Evolutionary conservation across 371 early-diverging fungal species (phyloP).

Genomic region (Paramicrosporidium saccamoebae): DNA sequence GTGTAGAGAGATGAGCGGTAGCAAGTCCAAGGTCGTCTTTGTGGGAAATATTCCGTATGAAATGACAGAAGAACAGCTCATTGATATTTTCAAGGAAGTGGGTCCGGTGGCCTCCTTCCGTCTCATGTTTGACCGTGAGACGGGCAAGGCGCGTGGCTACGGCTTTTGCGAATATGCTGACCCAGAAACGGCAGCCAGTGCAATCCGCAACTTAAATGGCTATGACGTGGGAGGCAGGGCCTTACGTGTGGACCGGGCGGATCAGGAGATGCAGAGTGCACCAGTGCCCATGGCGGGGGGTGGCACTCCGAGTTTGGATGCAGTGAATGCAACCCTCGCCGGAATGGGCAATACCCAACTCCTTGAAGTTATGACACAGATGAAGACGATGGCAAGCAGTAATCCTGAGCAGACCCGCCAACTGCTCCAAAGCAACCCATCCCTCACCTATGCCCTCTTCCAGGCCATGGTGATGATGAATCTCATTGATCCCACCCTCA

Average conservation of each 20-base stretch:
- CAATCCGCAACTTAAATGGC: conserved; percentile 18
- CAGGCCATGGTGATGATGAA: conserved; percentile 48
- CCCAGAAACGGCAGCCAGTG: conserved; percentile 15
- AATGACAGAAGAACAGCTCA: conserved; percentile 15
- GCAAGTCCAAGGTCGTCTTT: conserved; percentile 5
- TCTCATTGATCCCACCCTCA: conserved; percentile 30
- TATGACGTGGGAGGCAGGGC: conserved; percentile 16
- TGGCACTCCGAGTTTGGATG: too few relatives aligned
- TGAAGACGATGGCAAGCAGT: conserved; percentile 6
- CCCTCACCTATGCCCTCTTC: conserved; percentile 48
- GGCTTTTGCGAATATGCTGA: conserved; percentile 21
- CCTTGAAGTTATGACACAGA: too few relatives aligned
- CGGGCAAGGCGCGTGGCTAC: conserved; percentile 17
- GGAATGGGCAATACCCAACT: too few relatives aligned
- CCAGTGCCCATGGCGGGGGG: too few relatives aligned
- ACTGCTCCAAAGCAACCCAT: conserved; percentile 34
- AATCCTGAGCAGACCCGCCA: conserved; percentile 25
- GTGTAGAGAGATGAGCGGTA: too few relatives aligned
- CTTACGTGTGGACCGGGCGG: conserved; percentile 20
- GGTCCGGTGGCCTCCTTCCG: conserved; percentile 15
- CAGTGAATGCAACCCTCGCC: too few relatives aligned
- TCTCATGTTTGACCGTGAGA: conserved; percentile 18
- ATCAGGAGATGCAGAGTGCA: conserved; percentile 6
- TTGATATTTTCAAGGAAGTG: conserved; percentile 15
- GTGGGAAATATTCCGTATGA: conserved; percentile 15